Base-by-base conservation (phyloP, 2,329 filamentous ascomycete genomes). In the Tolypocladium inflatum region DNA sequence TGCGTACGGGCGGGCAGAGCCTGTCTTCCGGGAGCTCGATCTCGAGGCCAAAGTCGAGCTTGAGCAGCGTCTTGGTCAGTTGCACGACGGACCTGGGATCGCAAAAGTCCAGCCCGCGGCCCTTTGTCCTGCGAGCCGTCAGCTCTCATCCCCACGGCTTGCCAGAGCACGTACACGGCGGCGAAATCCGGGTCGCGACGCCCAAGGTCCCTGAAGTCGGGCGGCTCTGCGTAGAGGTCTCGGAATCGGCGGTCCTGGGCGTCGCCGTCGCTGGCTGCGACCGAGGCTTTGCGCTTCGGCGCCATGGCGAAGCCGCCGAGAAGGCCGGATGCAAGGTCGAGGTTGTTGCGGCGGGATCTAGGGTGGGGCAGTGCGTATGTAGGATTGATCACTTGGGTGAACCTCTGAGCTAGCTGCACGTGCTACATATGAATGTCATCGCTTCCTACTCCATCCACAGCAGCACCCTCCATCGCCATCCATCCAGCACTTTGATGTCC, bases 21-120 rank as follows among this genome's bases (percentile, higher is more conserved):
- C 93, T 80, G 70, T 96, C 86, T 33, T 81, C 74, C 0, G 91
- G 91, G 1, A 97, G 77, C 7, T 87, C 78, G 17, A 97, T 74
- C 1, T 76, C 67, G 10, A 97, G 73, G 15, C 78, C 80, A 70
- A 97, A 97, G 70, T 97, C 87, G 17, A 81, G 73, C 59, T 82
- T 83, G 21, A 97, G 78, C 2, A 97, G 78, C 21, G 87, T 86
- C 67, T 88, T 91, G 13, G 92, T 95, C 54, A 97, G 78, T 64
- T 86, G 91, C 83, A 88, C 83, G 10, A 96, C 83, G 26, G 90
- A 84, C 55, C 80, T 75, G 5, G 92, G 88, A 66, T 96, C 82
- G 55, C 84, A 86, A 66, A 97, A 97, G 73, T 97, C 85, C 33
- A 96, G 77, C 62, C 87, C 83, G 10, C 75, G 70, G 19, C 71